Base-by-base conservation (phyloP, 352 stramenopile species). In the Globisporangium spiculum region DNA sequence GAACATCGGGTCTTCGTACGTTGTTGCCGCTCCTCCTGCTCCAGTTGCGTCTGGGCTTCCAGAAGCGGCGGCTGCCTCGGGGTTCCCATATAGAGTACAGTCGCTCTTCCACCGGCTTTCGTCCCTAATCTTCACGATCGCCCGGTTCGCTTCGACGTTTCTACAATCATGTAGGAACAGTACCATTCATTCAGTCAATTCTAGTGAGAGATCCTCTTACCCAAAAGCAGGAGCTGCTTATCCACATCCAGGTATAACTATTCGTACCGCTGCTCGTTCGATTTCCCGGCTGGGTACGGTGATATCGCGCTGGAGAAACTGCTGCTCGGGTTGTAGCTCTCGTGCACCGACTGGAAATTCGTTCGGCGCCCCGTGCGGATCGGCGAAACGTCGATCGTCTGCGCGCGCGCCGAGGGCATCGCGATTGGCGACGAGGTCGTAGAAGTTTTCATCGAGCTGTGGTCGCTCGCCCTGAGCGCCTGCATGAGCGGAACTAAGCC, bases 91-190 rank as follows among this genome's bases (percentile, higher is more conserved):
- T 58, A 53, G 68, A 66, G 56, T 77, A 4, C 80, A 72, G 36
- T 90, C 74, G 60, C 80, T 89, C 44, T 84, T 77, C 70, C 84
- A 79, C 22, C 81, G 79, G 34, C 75, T 86, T 30, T 91, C 83
- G 60, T 93, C 83, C 14, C 83, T 78, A 52, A 90, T 86, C 63
- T 88, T 87, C 22, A 92, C 81, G 65, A 84, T 83, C 2, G 83
- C 83, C 1, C 80, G 81, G 4, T 80, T 90, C 27, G 77, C 80
- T 69, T 91, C 85, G 10, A 74, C 77, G 66, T 93, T 92, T 30
- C 80, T 87, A 68, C 22, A 36, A 36, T 36, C 32, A 10, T 6
- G 3, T 36, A 9, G 5, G 32, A 67, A 7, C 16, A 44, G 57
- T 27, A 44, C 22, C 8, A 30, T 16, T 5, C 30, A 44, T 32